Base-by-base conservation (phyloP, 306 rosid species). In the Sicyos edulis region DNA sequence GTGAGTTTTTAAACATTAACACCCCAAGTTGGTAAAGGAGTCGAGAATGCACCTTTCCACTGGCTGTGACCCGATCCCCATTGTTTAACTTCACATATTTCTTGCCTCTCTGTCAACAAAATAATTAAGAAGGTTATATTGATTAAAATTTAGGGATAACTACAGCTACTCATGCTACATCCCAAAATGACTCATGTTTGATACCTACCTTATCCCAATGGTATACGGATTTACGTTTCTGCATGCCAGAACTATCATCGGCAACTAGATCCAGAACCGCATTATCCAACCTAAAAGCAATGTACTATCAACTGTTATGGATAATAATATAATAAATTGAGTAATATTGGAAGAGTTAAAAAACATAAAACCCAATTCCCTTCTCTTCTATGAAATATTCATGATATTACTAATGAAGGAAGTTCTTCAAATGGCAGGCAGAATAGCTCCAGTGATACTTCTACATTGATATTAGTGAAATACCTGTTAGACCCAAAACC, bases 181-280 rank as follows among this genome's bases (percentile, higher is more conserved):
- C 32, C 7, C 47, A 19, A 29, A 20, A 60, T 61, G 16, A 61
- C 44, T 8, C 68, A 3, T 61, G 67, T 32, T 61, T 61, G 67
- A 6, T 29, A 61, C 55, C 65, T 76, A 90, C 98, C 96, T 85
- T 92, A 70, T 90, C 98, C 98, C 98, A 92, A 80, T 90, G 98
- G 82, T 73, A 90, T 8, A 78, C 84, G 44, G 98, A 90, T 81
- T 89, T 88, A 62, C 90, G 96, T 82, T 83, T 92, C 91, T 83
- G 49, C 82, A 92, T 88, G 83, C 93, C 90, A 65, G 85, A 8
- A 75, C 88, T 75, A 76, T 92, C 96, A 84, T 92, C 98, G 24
- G 92, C 96, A 21, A 88, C 96, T 44, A 92, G 83, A 87, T 92
- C 98, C 34, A 90, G 76, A 77, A 92, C 96, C 71, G 98, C 98